Evolutionary conservation across 345 rosid species (phyloP).

Genomic region (Physaria fendleri): DNA sequence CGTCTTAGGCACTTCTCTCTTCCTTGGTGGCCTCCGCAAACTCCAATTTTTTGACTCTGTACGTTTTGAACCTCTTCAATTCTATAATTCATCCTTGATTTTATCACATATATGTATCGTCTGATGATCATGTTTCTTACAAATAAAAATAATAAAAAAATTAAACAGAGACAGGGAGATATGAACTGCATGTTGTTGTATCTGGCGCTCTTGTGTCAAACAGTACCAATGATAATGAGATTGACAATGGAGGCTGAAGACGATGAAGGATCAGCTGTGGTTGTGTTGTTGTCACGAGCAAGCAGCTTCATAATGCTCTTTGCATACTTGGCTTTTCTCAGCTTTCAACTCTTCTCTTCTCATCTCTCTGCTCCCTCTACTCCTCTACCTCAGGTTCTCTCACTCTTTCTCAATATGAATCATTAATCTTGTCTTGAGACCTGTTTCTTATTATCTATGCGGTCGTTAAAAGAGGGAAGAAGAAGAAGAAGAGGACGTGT

Average conservation of each 20-base stretch:
- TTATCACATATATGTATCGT: not conserved
- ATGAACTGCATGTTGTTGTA: conserved; percentile 67
- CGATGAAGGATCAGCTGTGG: conserved; percentile 27
- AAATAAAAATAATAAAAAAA: too few relatives aligned
- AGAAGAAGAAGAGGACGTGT: conserved; percentile 44
- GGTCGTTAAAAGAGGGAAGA: conserved; percentile 5
- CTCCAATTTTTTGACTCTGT: conserved; percentile 77
- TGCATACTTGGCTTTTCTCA: conserved; percentile 64
- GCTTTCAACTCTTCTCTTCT: conserved; percentile 84
- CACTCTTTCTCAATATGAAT: not conserved
- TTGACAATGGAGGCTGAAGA: conserved; percentile 23
- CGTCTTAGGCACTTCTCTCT: conserved; percentile 82
- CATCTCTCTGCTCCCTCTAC: conserved; percentile 25
- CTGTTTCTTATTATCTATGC: not conserved
- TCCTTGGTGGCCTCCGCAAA: conserved; percentile 65
- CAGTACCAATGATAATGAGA: conserved; percentile 61
- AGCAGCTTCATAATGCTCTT: conserved; percentile 82
- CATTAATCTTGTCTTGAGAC: too few relatives aligned
- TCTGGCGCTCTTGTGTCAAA: conserved; percentile 72
- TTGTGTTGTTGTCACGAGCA: conserved; percentile 59
- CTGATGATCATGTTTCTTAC: not conserved
- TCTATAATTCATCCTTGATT: not conserved
- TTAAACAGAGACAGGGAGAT: conserved; percentile 84
- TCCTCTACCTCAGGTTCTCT: conserved; percentile 5
- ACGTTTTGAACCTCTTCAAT: conserved; percentile 11